Base-by-base conservation (phyloP, 129 eudicot species). In the Lactuca saligna region DNA sequence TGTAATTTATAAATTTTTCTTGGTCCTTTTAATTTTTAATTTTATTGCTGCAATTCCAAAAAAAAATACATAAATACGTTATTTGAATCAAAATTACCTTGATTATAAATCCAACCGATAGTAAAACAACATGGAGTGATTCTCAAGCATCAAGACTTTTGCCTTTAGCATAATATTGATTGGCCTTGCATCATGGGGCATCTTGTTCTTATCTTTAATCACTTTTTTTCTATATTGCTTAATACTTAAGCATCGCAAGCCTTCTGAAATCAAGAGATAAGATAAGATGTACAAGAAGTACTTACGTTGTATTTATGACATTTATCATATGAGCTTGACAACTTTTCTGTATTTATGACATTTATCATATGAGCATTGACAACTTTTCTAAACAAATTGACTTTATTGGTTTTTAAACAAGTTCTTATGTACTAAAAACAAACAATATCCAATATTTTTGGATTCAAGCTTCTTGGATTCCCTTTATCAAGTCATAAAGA, bases 211-310 rank as follows among this genome's bases (percentile, higher is more conserved):
- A 41, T 63, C 68, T 17, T 63, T 39, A 39, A 41, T 39, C 46
- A 41, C 54, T 63, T 63, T 25, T 20, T 25, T 63, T 63, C 17
- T n/a, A 37, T 63, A 31, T 63, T 16, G 68, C 68, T 63, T 63
- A 41, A 39, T 29, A 62, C 67, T 39, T 62, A 38, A 63, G 68
- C 65, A 60, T 59, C 16, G 3, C 14, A 35, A 60, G 7, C 48
- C 2, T 7, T 60, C 17, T 13, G 33, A 59, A 33, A 33, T 7
- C 6, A 32, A 42, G 3, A 32, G 3, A 5, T 59, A 59, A 56
- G 20, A 13, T 34, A 32, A 32, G 35, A 33, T 14, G 15, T 17
- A 58, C 15, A 31, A 31, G n/a, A 58, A 5, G 7, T 6, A 31
- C 63, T 6, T 31, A 31, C 41, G 14, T 2, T 59, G 64, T 59